Evolutionary conservation across 2,329 filamentous ascomycete species (phyloP).

Genomic region (Pseudogymnoascus sp.): DNA sequence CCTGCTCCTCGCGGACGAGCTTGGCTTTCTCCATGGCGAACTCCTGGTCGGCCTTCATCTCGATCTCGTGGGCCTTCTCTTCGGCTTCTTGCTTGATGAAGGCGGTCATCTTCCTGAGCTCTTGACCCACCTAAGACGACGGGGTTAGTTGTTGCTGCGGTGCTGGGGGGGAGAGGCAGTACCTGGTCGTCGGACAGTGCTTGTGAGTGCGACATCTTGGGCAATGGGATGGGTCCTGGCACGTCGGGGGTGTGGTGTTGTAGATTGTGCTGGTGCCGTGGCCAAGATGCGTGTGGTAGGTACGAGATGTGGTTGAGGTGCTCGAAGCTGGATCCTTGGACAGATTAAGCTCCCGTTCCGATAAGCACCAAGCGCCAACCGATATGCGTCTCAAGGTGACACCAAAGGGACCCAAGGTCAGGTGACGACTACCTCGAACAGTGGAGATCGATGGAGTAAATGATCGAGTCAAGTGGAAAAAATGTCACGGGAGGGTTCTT

Average conservation of each 20-base stretch:
- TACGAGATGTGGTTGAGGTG: neutral
- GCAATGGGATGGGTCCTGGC: slow-evolving; percentile 24
- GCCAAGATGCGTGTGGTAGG: slow-evolving; percentile 7
- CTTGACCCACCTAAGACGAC: slow-evolving; percentile 72
- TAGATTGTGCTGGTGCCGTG: slow-evolving; percentile 2
- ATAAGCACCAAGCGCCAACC: slow-evolving; percentile 9
- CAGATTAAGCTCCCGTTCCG: slow-evolving; percentile 10
- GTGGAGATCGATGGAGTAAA: neutral
- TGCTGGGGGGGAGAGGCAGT: slow-evolving; percentile 27
- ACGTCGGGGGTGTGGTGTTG: neutral
- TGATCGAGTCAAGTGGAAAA: slow-evolving; percentile 3
- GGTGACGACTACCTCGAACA: neutral
- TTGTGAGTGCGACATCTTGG: slow-evolving; percentile 84
- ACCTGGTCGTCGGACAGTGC: slow-evolving; percentile 97
- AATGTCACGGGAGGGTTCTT: neutral
- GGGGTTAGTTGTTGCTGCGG: neutral
- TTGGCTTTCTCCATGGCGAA: slow-evolving; percentile 99
- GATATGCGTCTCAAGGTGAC: slow-evolving; percentile 8
- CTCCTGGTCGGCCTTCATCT: slow-evolving; percentile 97
- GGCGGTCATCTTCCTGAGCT: slow-evolving; percentile 99
- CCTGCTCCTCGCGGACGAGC: slow-evolving; percentile 90
- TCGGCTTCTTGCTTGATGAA: slow-evolving; percentile 99
- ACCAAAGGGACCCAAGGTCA: neutral
- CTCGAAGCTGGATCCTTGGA: slow-evolving; percentile 3
- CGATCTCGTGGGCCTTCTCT: slow-evolving; percentile 95